phyloP scores from a whole-genome alignment of 2,329 filamentous ascomycete species.

The Colletotrichum orchidophilum region DNA sequence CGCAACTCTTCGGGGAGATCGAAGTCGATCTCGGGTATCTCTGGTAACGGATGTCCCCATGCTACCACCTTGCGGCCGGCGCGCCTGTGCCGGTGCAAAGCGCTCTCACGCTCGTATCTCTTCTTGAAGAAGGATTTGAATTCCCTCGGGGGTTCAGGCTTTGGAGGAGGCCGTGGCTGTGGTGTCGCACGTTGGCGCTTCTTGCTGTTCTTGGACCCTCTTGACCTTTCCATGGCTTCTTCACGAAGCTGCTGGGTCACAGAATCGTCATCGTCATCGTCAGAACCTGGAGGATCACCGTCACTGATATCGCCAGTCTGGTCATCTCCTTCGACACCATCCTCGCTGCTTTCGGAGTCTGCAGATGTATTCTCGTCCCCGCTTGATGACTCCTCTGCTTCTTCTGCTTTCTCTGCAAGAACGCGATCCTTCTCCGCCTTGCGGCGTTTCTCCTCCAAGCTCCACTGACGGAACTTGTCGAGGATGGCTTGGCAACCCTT shows the following conservation, averaged over 20 bases:
- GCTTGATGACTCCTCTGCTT: conserved; percentile 39
- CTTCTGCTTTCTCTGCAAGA: conserved; percentile 57
- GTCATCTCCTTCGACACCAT: conserved; percentile 46
- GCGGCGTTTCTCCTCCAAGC: conserved; percentile 85
- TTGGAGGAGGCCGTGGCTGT: conserved; percentile 37
- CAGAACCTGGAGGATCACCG: conserved; percentile 60
- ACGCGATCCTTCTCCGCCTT: conserved; percentile 79
- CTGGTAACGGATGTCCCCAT: conserved; percentile 84
- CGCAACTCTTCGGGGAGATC: conserved; percentile 73
- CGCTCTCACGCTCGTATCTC: conserved; percentile 80
- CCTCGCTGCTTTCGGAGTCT: conserved; percentile 42
- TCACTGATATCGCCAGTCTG: conserved; percentile 39
- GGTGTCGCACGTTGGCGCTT: conserved; percentile 40
- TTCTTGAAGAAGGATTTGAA: conserved; percentile 91
- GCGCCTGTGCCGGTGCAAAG: conserved; percentile 77
- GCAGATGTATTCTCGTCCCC: conserved; percentile 27
- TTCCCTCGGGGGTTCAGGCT: conserved; percentile 60
- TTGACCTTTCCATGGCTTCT: conserved; percentile 69
- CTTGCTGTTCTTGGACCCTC: conserved; percentile 45
- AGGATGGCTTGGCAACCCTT: conserved; percentile 82
- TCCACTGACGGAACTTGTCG: conserved; percentile 89
- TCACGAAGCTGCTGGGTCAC: conserved; percentile 80
- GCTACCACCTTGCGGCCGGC: conserved; percentile 76
- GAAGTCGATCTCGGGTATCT: conserved; percentile 77
- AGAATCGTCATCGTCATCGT: conserved; percentile 75